Base-by-base conservation (phyloP, 192 early-diverging fungal genomes). In the Chytriomyces sp. region DNA sequence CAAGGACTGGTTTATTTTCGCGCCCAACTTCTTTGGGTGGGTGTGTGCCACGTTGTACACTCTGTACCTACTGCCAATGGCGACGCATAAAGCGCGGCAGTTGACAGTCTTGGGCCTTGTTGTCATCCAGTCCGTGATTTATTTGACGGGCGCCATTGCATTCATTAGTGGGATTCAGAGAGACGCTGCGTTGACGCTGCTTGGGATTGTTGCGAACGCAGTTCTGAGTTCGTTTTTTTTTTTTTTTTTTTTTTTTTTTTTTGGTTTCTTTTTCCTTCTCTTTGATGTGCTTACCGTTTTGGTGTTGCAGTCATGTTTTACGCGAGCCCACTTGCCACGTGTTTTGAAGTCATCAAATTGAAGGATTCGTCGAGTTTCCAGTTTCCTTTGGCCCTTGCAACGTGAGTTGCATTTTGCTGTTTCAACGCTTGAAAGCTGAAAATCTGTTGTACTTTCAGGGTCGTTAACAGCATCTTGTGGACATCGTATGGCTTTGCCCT, bases 1-100 rank as follows among this genome's bases (percentile, higher is more conserved):
- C 44, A 28, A 44, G 24, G 66, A 67, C 45, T 67, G 45, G 26
- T 67, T 67, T 47, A 44, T 67, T 13, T 67, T 67, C 16, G 16
- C 46, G 13, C 28, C 28, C 11, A 67, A 67, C 44, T 11, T 47
- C 11, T 43, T 67, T 47, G 66, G 66, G 6, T 67, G 66, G 66
- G 46, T 23, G 11, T 8, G 8, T 43, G 66, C 24, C 11, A 47
- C 46, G 43, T 11, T 67, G 2, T 67, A 45, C 45, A 45, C 66
- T 10, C 44, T 67, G 28, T 67, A 45, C 9, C 46, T 67, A 11
- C 44, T 67, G 28, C 66, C 66, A 16, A 11, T 67, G 26, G 28
- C 66, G 18, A 28, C 66, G 16, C 66, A n/a, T 18, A 10, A 26
- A 16, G 66, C 66, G 20, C 66, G 44, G 13, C 9, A 43, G 18